Evolutionary conservation across 257 asterid species (phyloP).

Genomic region (Cruciata laevipes): DNA sequence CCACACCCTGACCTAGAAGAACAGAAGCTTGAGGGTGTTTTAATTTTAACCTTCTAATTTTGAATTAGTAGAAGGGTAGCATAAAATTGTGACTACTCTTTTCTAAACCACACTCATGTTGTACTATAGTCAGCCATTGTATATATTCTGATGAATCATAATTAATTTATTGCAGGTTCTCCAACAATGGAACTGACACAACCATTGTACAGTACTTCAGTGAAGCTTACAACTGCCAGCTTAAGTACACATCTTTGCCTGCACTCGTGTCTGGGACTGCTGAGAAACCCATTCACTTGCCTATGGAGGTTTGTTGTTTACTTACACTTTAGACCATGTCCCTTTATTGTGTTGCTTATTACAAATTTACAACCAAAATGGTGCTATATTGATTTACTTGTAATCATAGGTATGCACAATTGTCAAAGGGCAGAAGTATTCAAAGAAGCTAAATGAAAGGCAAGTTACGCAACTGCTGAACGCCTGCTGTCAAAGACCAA

Average conservation of each 20-base stretch:
- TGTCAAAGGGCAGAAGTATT: slow-evolving; percentile 54
- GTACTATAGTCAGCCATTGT: too few relatives aligned
- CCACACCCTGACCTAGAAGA: too few relatives aligned
- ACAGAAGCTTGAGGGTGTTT: too few relatives aligned
- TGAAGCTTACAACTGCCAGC: slow-evolving; percentile 29
- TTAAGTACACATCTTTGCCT: slow-evolving; percentile 40
- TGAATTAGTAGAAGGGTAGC: too few relatives aligned
- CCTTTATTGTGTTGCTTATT: background rate
- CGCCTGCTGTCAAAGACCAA: slow-evolving; percentile 79
- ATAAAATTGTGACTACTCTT: too few relatives aligned
- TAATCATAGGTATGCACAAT: slow-evolving; percentile 43
- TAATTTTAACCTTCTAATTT: too few relatives aligned
- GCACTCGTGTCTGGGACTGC: slow-evolving; percentile 63
- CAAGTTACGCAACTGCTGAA: slow-evolving; percentile 58
- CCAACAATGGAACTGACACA: slow-evolving; percentile 31
- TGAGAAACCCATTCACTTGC: slow-evolving; percentile 50
- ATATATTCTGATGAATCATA: too few relatives aligned
- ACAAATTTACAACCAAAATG: background rate
- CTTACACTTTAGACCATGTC: background rate
- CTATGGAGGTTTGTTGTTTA: slow-evolving; percentile 64
- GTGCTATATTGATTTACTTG: background rate
- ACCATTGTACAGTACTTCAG: slow-evolving; percentile 50
- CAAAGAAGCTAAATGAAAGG: slow-evolving; percentile 41
- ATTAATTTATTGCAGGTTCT: slow-evolving; percentile 36
- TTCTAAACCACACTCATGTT: too few relatives aligned